Percentiles rank a stretch among this genome's conserved stretches.
Evolutionary conservation across 2,329 filamentous ascomycete genomes (phyloP).

Genomic region (Monilinia laxa): DNA sequence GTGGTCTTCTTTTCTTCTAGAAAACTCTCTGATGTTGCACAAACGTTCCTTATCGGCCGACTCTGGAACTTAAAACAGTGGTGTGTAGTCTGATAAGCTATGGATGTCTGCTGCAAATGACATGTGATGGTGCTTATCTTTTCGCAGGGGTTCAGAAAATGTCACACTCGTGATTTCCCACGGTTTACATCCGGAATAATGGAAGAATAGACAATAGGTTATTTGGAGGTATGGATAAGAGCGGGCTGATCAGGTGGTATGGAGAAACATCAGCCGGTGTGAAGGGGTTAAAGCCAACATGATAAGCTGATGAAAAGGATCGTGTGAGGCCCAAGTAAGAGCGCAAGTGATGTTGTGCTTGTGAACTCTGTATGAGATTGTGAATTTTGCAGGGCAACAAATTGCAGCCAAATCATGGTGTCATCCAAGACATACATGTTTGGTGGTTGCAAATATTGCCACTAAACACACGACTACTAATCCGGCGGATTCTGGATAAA

Average conservation of each 20-base stretch:
- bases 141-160: slow-evolving; percentile 12
- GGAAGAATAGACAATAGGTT: background rate
- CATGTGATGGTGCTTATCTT: slow-evolving; percentile 25
- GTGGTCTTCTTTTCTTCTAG: slow-evolving; percentile 11
- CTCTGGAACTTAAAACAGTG: background rate
- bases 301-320: background rate
- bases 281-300: slow-evolving; percentile 2
- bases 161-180: slow-evolving; percentile 17
- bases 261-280: slow-evolving; percentile 4
- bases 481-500: background rate
- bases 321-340: slow-evolving; percentile 11
- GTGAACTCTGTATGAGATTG: background rate
- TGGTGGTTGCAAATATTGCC: background rate
- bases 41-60: background rate
- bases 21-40: slow-evolving; percentile 1
- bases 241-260: background rate
- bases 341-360: slow-evolving; percentile 19
- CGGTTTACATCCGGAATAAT: slow-evolving; percentile 1
- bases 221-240: background rate
- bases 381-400: background rate
- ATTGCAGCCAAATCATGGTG: background rate
- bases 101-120: slow-evolving; percentile 20
- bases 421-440: background rate
- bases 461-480: background rate
- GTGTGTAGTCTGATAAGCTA: slow-evolving; percentile 21